Evolutionary conservation across 2,329 filamentous ascomycete species (phyloP).

Genomic region (Septoria petroselini): DNA sequence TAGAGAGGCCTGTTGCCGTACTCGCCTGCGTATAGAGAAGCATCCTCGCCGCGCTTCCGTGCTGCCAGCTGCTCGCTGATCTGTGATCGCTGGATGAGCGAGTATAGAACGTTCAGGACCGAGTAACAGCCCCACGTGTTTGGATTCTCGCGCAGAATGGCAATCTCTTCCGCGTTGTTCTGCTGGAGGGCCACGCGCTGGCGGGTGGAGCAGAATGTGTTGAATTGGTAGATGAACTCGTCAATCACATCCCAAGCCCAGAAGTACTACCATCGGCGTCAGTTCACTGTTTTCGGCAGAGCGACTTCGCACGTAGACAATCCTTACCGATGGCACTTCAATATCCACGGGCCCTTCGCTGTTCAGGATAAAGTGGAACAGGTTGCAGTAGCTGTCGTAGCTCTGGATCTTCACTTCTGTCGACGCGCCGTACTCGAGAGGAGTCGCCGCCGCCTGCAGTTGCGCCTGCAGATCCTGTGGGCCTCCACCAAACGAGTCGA

Average conservation of each 20-base stretch:
- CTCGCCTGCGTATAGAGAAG: constrained; percentile 81
- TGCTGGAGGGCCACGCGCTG: constrained; percentile 77
- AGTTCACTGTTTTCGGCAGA: constrained; percentile 2
- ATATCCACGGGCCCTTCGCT: constrained; percentile 98
- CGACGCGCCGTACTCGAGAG: constrained; percentile 91
- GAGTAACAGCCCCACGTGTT: constrained; percentile 99
- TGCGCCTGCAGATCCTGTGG: constrained; percentile 90
- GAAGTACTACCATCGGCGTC: constrained; percentile 67
- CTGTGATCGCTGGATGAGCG: constrained; percentile 94
- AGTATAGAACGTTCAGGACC: constrained; percentile 98
- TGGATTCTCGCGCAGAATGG: constrained; percentile 89
- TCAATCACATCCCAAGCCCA: constrained; percentile 99
- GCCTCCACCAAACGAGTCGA: constrained; percentile 60
- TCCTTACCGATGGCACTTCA: constrained; percentile 90
- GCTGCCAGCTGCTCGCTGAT: constrained; percentile 96
- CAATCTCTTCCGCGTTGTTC: constrained; percentile 81
- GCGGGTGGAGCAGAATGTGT: constrained; percentile 97
- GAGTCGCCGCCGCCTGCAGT: constrained; percentile 85
- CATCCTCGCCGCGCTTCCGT: constrained; percentile 91
- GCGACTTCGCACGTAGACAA: constrained; percentile 3
- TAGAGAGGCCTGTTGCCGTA: constrained; percentile 94
- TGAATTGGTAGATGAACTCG: constrained; percentile 99
- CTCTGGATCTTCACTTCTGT: constrained; percentile 97
- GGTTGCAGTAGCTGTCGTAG: constrained; percentile 98
- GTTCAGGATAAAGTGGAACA: constrained; percentile 99